Conservation (phyloP, 768 basidiomycete genomes). For the Pholiota molesta region DNA sequence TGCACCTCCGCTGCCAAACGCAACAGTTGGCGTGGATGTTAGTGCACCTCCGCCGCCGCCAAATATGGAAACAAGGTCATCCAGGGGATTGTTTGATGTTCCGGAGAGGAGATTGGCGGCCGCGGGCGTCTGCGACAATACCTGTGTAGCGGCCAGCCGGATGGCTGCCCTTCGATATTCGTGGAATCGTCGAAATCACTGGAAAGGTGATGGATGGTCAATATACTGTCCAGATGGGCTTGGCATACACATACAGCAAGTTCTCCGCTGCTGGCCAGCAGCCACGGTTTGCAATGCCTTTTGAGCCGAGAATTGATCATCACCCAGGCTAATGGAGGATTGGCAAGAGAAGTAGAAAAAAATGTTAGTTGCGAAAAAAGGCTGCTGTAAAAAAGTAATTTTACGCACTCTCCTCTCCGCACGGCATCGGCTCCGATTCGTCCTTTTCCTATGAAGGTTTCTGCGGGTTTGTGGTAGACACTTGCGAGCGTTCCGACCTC, state of each 20-base stretch:
- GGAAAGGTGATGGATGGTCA: slow-evolving; percentile 5
- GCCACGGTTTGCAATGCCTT: slow-evolving; percentile 92
- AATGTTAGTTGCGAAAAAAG: background rate
- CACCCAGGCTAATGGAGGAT: slow-evolving; percentile 46
- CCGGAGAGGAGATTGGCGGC: slow-evolving; percentile 76
- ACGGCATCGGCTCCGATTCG: slow-evolving; percentile 84
- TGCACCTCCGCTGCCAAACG: slow-evolving; percentile 17
- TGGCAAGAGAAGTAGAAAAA: background rate
- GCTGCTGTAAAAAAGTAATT: background rate
- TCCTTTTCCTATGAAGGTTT: slow-evolving; percentile 94
- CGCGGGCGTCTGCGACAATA: slow-evolving; percentile 71
- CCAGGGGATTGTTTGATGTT: slow-evolving; percentile 86
- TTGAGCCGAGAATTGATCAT: slow-evolving; percentile 73
- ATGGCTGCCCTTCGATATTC: slow-evolving; percentile 61
- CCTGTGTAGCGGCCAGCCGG: slow-evolving; percentile 77
- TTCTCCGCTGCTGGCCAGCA: slow-evolving; percentile 94
- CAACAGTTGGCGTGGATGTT: slow-evolving; percentile 18
- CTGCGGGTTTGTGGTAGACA: slow-evolving; percentile 96
- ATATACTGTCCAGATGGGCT: background rate
- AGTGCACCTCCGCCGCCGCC: slow-evolving; percentile 48
- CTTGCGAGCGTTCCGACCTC: slow-evolving; percentile 91
- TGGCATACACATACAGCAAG: slow-evolving; percentile 54
- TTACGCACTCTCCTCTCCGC: slow-evolving; percentile 62
- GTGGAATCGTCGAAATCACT: slow-evolving; percentile 85
- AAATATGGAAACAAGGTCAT: slow-evolving; percentile 94